Evolutionary conservation across 1,284 basidiomycete genomes (phyloP).

Genomic region (Mycena sp.): DNA sequence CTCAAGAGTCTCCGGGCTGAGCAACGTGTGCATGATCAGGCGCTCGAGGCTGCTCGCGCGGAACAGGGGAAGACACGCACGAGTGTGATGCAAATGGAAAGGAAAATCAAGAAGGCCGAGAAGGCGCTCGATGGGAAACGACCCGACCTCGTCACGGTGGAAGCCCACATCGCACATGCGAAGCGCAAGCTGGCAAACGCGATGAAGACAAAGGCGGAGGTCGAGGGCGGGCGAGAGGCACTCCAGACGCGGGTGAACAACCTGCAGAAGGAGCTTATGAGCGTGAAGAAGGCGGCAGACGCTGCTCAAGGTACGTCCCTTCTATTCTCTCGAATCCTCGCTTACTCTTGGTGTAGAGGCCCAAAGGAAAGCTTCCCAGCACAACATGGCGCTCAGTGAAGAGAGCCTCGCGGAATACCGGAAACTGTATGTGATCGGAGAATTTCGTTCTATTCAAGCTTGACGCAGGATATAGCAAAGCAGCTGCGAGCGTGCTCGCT

Average conservation of each 20-base stretch:
- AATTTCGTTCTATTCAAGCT: background rate
- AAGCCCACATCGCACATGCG: conserved; percentile 90
- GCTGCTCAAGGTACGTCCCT: conserved; percentile 72
- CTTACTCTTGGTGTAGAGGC: conserved; percentile 59
- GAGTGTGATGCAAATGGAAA: conserved; percentile 79
- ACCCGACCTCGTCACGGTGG: conserved; percentile 83
- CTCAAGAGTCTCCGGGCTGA: conserved; percentile 74
- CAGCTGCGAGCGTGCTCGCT: conserved; percentile 79
- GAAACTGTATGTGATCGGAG: conserved; percentile 65
- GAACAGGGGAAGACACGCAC: conserved; percentile 85
- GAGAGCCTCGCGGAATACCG: conserved; percentile 92
- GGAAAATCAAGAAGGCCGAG: conserved; percentile 82
- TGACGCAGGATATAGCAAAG: conserved; percentile 64
- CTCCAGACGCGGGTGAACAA: conserved; percentile 69
- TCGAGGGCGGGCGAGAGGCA: conserved; percentile 74
- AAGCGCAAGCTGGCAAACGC: conserved; percentile 82
- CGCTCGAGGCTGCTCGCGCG: conserved; percentile 78
- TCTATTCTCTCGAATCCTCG: background rate
- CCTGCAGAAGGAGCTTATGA: conserved; percentile 72
- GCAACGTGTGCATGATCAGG: conserved; percentile 75
- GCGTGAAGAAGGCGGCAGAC: conserved; percentile 76
- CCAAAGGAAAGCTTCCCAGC: conserved; percentile 76
- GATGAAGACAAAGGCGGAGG: conserved; percentile 67
- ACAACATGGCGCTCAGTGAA: conserved; percentile 83
- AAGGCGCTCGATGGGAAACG: conserved; percentile 86